A percentile compares a stretch with the other conserved stretches of the same genome.
Conservation (phyloP, 1,284 basidiomycete species). For the Veloporphyrellus conicus region DNA sequence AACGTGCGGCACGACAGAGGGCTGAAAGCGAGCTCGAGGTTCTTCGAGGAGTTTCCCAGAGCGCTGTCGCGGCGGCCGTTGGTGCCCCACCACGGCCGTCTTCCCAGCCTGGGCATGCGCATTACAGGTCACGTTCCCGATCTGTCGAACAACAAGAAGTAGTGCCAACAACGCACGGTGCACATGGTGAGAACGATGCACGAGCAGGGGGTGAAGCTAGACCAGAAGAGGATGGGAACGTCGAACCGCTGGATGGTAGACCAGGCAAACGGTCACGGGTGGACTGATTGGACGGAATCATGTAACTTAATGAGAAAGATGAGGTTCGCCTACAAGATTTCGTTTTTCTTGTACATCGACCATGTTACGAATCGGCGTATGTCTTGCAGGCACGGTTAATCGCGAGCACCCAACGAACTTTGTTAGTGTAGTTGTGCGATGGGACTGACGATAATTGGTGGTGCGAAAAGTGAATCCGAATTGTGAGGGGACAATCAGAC, state of each 20-base stretch:
- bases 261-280: conserved; percentile 29
- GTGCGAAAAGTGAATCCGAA: too few species aligned
- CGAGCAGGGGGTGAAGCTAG: conserved; percentile 21
- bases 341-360: conserved; percentile 12
- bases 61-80: conserved; percentile 1
- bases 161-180: conserved; percentile 6
- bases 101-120: conserved; percentile 13
- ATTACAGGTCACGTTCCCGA: conserved; percentile 26
- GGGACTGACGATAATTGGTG: too few species aligned
- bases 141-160: conserved; percentile 27
- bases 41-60: conserved; percentile 37
- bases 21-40: conserved; percentile 58
- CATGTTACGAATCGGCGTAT: too few species aligned
- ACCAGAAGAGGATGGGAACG: conserved; percentile 13
- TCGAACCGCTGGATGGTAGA: conserved; percentile 21
- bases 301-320: conserved; percentile 21
- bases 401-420: background rate
- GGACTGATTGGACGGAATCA: conserved; percentile 17
- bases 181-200: conserved; percentile 13
- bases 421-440: background rate
- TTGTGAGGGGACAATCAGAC: too few species aligned
- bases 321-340: conserved; percentile 8
- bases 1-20: conserved; percentile 52
- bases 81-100: conserved; percentile 13
- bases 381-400: background rate